These are phyloP conservation scores for Heterobasidion parviporum DNA, from an alignment of 1,284 basidiomycete genomes.

Conservation along the genomic window DNA sequence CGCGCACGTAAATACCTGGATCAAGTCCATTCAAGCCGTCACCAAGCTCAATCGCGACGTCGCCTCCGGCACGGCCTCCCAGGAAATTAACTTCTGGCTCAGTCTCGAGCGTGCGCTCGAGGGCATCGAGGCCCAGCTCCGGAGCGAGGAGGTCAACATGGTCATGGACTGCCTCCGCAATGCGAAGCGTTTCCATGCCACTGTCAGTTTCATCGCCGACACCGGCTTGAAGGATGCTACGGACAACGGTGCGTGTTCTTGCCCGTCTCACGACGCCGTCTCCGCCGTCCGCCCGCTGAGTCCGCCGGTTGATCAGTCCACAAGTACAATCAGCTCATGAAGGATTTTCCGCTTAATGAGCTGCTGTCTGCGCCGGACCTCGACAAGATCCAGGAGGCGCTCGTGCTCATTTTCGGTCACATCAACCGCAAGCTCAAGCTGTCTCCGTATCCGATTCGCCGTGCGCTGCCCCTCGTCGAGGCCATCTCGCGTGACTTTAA, in stretches of 20 bases:
- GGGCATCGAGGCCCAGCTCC: conserved; percentile 85
- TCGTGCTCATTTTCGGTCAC: conserved; percentile 85
- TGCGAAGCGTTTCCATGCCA: conserved; percentile 95
- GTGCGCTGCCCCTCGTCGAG: conserved; percentile 93
- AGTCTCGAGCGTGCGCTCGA: conserved; percentile 91
- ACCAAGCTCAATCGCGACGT: conserved; percentile 93
- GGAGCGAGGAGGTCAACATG: conserved; percentile 88
- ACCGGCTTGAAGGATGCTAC: conserved; percentile 93
- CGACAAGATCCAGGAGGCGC: conserved; percentile 87
- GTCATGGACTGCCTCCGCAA: conserved; percentile 94
- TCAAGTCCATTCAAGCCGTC: conserved; percentile 95
- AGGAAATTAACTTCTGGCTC: conserved; percentile 99
- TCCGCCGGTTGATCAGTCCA: conserved; percentile 48
- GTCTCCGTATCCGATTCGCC: conserved; percentile 93
- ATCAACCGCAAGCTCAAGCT: conserved; percentile 94
- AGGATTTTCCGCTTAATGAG: conserved; percentile 96
- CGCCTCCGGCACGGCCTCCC: conserved; percentile 91
- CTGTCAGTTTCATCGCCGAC: conserved; percentile 96
- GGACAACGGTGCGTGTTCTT: conserved; percentile 57
- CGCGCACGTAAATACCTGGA: conserved; percentile 94
- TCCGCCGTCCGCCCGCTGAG: conserved; percentile 1
- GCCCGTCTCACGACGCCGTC: not conserved
- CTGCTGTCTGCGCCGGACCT: conserved; percentile 94
- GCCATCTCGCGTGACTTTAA: conserved; percentile 98
- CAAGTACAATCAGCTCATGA: conserved; percentile 98